Evolutionary conservation across 352 stramenopile genomes (phyloP).

Genomic region (Globisporangium solare): DNA sequence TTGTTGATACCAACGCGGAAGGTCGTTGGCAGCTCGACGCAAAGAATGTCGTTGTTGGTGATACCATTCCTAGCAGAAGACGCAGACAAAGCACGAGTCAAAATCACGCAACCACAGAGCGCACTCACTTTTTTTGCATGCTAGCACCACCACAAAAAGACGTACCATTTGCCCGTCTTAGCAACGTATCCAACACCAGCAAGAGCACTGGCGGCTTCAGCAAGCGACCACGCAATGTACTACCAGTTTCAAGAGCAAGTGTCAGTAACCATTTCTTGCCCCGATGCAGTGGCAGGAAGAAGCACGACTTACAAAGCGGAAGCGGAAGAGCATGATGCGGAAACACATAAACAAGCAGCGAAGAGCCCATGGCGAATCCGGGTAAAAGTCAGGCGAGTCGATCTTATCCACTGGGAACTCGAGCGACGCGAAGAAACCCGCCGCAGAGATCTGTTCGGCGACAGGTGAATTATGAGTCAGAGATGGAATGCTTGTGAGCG

Average conservation of each 20-base stretch:
- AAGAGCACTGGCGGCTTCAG: conserved; percentile 62
- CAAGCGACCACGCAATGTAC: conserved; percentile 87
- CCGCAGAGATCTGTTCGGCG: conserved; percentile 45
- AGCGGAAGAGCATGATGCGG: conserved; percentile 74
- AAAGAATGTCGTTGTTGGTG: conserved; percentile 83
- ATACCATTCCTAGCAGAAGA: conserved; percentile 63
- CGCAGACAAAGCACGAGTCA: neutral
- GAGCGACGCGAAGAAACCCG: conserved; percentile 67
- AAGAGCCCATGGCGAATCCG: conserved; percentile 45
- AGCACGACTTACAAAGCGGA: conserved; percentile 66
- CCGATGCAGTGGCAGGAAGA: neutral
- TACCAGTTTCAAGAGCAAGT: conserved; percentile 17
- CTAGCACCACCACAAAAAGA: neutral
- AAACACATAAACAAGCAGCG: conserved; percentile 75
- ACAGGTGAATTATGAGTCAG: neutral
- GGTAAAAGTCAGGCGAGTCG: conserved; percentile 70
- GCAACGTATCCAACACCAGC: conserved; percentile 78
- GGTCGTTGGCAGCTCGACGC: conserved; percentile 83
- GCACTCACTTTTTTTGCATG: neutral
- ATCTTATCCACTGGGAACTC: conserved; percentile 78
- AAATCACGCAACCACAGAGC: neutral
- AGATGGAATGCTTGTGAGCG: neutral
- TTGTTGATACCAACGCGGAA: conserved; percentile 85
- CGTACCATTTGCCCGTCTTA: conserved; percentile 70
- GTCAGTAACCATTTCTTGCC: neutral